Evolutionary conservation across 2,329 filamentous ascomycete species (phyloP), one percentile per base, ranked within the genome.

Genomic region (Magnaporthales sp.): DNA sequence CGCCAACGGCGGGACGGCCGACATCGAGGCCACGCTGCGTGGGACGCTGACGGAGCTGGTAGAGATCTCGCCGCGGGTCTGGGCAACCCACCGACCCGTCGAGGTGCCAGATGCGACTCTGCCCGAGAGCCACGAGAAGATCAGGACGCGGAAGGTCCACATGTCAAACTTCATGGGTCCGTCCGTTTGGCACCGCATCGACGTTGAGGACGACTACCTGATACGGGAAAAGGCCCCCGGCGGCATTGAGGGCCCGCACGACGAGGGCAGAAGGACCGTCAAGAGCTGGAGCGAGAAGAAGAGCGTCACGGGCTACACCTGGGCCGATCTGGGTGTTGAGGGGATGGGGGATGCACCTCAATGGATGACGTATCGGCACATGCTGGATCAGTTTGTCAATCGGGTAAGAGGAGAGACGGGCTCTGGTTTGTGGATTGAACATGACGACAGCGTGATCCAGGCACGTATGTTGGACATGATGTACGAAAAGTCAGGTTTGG

Each of bases 361-460:
- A 66, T 83, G 80, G 81, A 73, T 75, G 31, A 77, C 78, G 15
- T 83, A 81, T 70, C 75, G 79, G 8, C 74, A 82, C 70, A 77
- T 80, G 74, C 74, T 84, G 31, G 80, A 84, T 71, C 75, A 78
- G 67, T 84, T 84, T 70, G 80, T 83, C 13, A 78, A 83, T 71
- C 73, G 72, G 32, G 69, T 84, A 62, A 77, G 76, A 62, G 79
- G 78, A 0, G 72, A 77, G 1, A 67, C 77, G 66, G 75, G 74
- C 7, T 73, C 76, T 4, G 75, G 73, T 0, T 67, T 75, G 2
- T 83, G 81, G 79, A 72, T 83, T 8, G 70, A 72, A 19, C 70
- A 69, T 1, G 77, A 80, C 64, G 80, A 83, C 68, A 80, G 76
- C 29, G 74, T 83, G 27, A 71, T 71, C 24, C 78, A 78, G 75